Evolutionary conservation across 2,329 filamentous ascomycete genomes (phyloP), one percentile per base, ranked within the genome.

Genomic region (Hypoxylon sp.): DNA sequence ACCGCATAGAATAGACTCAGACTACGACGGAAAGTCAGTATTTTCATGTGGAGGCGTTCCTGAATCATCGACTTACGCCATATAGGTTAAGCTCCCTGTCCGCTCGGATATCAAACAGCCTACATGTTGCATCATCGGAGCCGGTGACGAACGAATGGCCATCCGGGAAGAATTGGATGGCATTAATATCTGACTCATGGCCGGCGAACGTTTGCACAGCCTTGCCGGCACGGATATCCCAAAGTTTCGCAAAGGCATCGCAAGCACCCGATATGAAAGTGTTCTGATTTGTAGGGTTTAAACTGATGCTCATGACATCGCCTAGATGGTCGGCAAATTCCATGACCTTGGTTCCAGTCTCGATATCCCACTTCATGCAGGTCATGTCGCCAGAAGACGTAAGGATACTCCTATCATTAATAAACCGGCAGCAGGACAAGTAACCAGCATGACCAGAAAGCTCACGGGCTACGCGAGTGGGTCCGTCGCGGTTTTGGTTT

Each of bases 341-440:
- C 78, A 94, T 97, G 45, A 97, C 92, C 84, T 98, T 98, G 72
- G 94, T 93, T 63, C 96, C 96, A 0, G 95, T 97, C 83, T 99
- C 96, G 72, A 99, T 95, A 84, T 99, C 96, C 96, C 96, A 99
- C 78, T 98, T 93, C 91, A 98, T 98, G 81, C 96, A 99, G 57
- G 96, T 99, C 96, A 99, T 99, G 80, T 99, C 96, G 71, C 96
- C 96, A 2, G 96, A 99, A 0, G 96, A 98, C 67, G 96, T 99
- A 72, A 99, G 89, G 77, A 99, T 98, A 78, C 93, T 94, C 78
- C 96, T 91, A 84, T 99, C 96, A 80, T 97, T 98, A 85, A 98
- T 97, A 82, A 99, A 99, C 72, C 96, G 92, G 81, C 96, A 98
- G 91, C 96, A 99, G 21, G 94, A 97, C 48, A 99, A 89, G 78